Evolutionary conservation across 164 flowering plant species (phyloP), one percentile per base, ranked within the genome.

Genomic region (Kingdonia uniflora): DNA sequence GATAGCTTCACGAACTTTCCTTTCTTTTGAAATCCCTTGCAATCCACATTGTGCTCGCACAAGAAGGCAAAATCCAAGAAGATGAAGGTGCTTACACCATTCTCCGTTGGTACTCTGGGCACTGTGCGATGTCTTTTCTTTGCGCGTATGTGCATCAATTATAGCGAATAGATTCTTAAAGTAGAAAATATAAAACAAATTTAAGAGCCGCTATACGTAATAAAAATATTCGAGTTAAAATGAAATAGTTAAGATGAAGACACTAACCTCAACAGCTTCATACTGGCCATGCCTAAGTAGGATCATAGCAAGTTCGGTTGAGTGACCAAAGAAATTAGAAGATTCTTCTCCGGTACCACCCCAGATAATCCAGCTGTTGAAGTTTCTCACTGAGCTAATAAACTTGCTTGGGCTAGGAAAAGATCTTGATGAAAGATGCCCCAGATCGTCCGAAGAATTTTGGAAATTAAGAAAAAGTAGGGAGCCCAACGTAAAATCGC

Each of bases 31-130:
- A 13, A 52, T 26, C 68, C 80, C 85, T 61, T 68, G 69, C 47
- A 71, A 65, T 54, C 65, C 75, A 71, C 63, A 45, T 41, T 77
- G 85, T 50, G 87, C 80, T 62, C 80, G 88, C 52, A 80, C 80
- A 68, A 92, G 82, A 53, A 82, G 74, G 68, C 87, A 80, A 62
- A 90, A 82, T 38, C 98, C 98, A n/a, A 82, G 71, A 56, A 92
- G 85, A 77, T 88, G 96, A 60, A 76, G 84, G 33, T 67, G 72
- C 13, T 66, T 46, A 59, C 75, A 72, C 87, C 86, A 85, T 49
- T 71, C 76, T 44, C 80, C 81, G 61, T 71, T 73, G 33, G 47
- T 52, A 67, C 59, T 72, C 61, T 81, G 95, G 63, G 78, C 62
- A 63, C 82, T 73, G 54, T 66, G 69, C 55, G 72, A 78, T 22